Evolutionary conservation across 345 rosid genomes (phyloP).

Genomic region (Punica granatum): DNA sequence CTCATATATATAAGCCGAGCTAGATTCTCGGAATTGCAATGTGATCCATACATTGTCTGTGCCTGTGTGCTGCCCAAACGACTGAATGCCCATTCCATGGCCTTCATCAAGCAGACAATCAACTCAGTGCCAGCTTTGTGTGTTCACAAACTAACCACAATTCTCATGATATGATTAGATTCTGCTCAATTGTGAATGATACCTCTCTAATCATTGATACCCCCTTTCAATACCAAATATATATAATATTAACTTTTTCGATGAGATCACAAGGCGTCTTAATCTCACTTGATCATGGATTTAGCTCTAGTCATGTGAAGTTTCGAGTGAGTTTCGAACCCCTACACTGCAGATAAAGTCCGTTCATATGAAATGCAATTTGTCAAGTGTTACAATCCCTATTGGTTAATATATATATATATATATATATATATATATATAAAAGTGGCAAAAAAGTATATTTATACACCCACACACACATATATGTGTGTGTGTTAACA

Average conservation of each 20-base stretch:
- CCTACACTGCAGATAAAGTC: too few relatives aligned
- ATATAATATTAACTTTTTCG: too few relatives aligned
- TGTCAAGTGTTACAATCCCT: too few relatives aligned
- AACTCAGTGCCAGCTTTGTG: conserved; percentile 35
- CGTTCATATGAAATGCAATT: too few relatives aligned
- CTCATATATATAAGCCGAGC: not conserved
- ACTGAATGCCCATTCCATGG: conserved; percentile 8
- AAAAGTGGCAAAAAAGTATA: too few relatives aligned
- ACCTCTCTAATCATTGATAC: not conserved
- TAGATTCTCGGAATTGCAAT: not conserved
- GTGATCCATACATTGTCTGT: not conserved
- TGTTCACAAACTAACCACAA: conserved; percentile 22
- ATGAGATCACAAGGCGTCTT: too few relatives aligned
- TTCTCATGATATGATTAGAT: conserved; percentile 10
- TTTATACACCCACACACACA: not conserved
- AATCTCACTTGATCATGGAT: too few relatives aligned
- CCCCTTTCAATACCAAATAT: not conserved
- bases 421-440: too few relatives aligned
- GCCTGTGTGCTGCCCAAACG: conserved; percentile 9
- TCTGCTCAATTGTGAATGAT: conserved; percentile 5
- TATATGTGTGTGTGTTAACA: not conserved
- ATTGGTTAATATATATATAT: too few relatives aligned
- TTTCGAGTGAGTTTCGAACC: too few relatives aligned
- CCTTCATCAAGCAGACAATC: conserved; percentile 14
- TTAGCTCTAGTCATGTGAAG: too few relatives aligned